Evolutionary conservation across 768 basidiomycete species (phyloP).

Genomic region (Lactarius indigo): DNA sequence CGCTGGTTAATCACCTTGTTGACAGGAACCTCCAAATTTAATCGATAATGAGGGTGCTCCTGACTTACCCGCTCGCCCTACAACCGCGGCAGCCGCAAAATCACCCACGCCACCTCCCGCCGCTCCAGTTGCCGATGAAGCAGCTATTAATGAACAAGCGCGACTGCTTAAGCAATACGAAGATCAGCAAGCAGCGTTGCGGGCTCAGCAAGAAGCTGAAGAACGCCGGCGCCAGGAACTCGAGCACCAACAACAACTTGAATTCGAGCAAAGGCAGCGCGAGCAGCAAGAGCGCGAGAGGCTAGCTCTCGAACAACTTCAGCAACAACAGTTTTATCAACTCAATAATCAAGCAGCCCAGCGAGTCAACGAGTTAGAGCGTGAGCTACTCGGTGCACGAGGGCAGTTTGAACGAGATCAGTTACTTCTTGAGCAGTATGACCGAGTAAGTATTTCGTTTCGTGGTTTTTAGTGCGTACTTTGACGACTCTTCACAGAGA

Average conservation of each 20-base stretch:
- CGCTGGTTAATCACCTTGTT: slow-evolving; percentile 7
- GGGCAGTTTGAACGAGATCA: slow-evolving; percentile 99
- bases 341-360: slow-evolving; percentile 74
- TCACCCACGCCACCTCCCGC: slow-evolving; percentile 65
- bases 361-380: slow-evolving; percentile 78
- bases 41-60: slow-evolving; percentile 78
- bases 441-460: slow-evolving; percentile 59
- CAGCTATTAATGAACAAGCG: slow-evolving; percentile 83
- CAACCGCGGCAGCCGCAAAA: slow-evolving; percentile 43
- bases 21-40: slow-evolving; percentile 93
- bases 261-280: slow-evolving; percentile 85
- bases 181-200: slow-evolving; percentile 87
- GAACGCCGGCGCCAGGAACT: slow-evolving; percentile 74
- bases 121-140: slow-evolving; percentile 65
- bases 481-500: slow-evolving; percentile 47
- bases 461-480: neutral
- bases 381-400: slow-evolving; percentile 86
- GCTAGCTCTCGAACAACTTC: slow-evolving; percentile 82
- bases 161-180: slow-evolving; percentile 96
- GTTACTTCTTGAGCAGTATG: slow-evolving; percentile 95
- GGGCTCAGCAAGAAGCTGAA: slow-evolving; percentile 75
- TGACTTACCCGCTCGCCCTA: slow-evolving; percentile 81
- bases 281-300: slow-evolving; percentile 87
- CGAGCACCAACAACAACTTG: slow-evolving; percentile 75
- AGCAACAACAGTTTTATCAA: slow-evolving; percentile 80